phyloP scores from a whole-genome alignment of 2,329 filamentous ascomycete species.

The Fusarium paranaense region DNA sequence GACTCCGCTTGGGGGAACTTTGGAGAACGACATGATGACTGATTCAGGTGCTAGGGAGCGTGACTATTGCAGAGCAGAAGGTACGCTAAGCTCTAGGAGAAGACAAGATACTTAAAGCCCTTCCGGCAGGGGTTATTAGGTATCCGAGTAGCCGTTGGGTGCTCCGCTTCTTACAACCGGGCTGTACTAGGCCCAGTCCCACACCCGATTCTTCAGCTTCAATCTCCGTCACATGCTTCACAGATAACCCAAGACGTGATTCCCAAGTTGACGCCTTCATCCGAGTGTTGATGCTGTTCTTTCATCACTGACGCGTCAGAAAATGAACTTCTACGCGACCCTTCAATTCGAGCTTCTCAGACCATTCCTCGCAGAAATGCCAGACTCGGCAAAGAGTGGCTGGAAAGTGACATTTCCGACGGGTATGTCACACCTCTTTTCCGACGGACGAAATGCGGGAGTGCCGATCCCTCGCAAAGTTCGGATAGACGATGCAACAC shows the following conservation, averaged over 20 bases:
- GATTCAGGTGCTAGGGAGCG: background rate
- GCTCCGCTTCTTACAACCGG: background rate
- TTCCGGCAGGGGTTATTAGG: background rate
- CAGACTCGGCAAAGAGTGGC: background rate
- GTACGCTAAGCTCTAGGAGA: background rate
- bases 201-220: background rate
- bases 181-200: background rate
- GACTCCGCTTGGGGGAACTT: conserved; percentile 51
- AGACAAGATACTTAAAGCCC: conserved; percentile 34
- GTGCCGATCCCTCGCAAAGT: conserved; percentile 25
- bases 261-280: too few species aligned
- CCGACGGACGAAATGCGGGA: background rate
- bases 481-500: background rate
- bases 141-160: background rate
- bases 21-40: conserved; percentile 27
- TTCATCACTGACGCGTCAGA: background rate
- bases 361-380: conserved; percentile 8
- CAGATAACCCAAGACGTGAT: background rate
- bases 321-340: background rate
- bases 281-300: background rate
- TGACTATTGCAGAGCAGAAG: background rate
- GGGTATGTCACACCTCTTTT: conserved; percentile 6
- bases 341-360: background rate
- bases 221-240: background rate
- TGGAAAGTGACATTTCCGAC: background rate